Evolutionary conservation across 306 rosid species (phyloP).

Genomic region (Castanopsis chinensis): DNA sequence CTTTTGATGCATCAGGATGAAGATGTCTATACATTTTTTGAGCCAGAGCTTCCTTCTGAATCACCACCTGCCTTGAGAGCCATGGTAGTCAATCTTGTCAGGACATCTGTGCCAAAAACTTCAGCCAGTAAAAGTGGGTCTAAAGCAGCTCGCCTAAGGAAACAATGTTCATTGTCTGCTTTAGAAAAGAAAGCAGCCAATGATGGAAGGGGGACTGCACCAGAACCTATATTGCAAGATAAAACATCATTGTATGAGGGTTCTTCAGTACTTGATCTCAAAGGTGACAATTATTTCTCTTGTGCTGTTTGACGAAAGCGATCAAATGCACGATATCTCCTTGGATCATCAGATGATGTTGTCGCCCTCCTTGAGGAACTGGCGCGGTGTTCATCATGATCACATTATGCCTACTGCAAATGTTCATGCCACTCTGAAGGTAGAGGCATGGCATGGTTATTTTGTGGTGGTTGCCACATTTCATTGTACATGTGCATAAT

Average conservation of each 20-base stretch:
- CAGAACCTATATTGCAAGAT: conserved; percentile 46
- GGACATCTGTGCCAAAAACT: no score
- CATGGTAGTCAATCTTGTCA: no score
- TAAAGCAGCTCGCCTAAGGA: no score
- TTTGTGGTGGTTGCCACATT: neutral
- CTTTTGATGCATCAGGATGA: no score
- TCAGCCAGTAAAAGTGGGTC: no score
- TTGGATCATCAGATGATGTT: conserved; percentile 60
- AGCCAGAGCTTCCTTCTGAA: no score
- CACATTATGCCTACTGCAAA: neutral
- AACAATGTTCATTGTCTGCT: no score
- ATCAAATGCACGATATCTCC: conserved; percentile 77
- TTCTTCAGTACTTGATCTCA: no score
- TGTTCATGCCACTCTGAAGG: conserved; percentile 2
- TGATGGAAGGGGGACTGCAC: conserved; percentile 24
- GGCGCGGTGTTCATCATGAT: conserved; percentile 38
- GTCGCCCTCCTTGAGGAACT: conserved; percentile 64
- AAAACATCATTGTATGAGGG: conserved; percentile 60
- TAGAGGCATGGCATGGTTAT: neutral
- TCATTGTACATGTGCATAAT: conserved; percentile 2
- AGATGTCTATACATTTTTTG: no score
- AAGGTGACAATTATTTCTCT: no score
- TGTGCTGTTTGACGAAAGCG: conserved; percentile 74
- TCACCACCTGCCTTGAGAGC: no score
- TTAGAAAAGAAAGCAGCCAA: no score